Conservation (phyloP, 1,284 basidiomycete genomes). For the Gymnopus androsaceus region DNA sequence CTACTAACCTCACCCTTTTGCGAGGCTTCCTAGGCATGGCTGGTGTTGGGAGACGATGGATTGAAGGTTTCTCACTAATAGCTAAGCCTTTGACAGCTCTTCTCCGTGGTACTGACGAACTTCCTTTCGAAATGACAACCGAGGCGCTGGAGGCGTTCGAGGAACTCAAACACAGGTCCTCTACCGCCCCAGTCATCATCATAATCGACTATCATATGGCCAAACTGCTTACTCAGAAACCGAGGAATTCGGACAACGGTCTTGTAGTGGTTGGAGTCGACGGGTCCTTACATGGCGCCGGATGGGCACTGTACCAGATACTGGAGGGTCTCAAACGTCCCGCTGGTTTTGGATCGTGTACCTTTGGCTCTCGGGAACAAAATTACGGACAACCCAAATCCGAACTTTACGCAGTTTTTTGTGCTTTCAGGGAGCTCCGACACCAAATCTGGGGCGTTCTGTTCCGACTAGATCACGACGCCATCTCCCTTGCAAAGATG, state of each 20-base stretch:
- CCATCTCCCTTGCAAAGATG: constrained; percentile 37
- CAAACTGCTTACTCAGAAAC: constrained; percentile 4
- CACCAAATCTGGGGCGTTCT: constrained; percentile 32
- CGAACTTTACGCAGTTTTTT: constrained; percentile 37
- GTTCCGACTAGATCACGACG: constrained; percentile 36
- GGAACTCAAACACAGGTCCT: constrained; percentile 27
- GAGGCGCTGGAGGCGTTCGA: constrained; percentile 27
- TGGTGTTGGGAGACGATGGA: constrained; percentile 32
- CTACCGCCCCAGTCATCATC: constrained; percentile 28
- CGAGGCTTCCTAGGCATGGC: constrained; percentile 35
- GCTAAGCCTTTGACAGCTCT: constrained; percentile 33
- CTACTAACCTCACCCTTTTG: constrained; percentile 29
- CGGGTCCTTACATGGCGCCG: constrained; percentile 31
- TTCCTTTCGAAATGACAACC: constrained; percentile 19
- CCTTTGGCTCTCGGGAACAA: constrained; percentile 31
- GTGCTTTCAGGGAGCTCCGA: constrained; percentile 32
- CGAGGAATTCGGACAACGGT: constrained; percentile 23
- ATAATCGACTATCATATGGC: constrained; percentile 32
- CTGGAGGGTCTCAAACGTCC: constrained; percentile 23
- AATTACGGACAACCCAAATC: constrained; percentile 40
- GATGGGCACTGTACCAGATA: constrained; percentile 35
- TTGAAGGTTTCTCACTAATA: constrained; percentile 31
- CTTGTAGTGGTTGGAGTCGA: constrained; percentile 35
- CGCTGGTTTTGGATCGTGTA: constrained; percentile 32
- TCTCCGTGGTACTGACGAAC: constrained; percentile 7